These are phyloP conservation scores for Ophiostoma perfectum DNA, from an alignment of 2,329 filamentous ascomycete genomes.

Conservation along the genomic window DNA sequence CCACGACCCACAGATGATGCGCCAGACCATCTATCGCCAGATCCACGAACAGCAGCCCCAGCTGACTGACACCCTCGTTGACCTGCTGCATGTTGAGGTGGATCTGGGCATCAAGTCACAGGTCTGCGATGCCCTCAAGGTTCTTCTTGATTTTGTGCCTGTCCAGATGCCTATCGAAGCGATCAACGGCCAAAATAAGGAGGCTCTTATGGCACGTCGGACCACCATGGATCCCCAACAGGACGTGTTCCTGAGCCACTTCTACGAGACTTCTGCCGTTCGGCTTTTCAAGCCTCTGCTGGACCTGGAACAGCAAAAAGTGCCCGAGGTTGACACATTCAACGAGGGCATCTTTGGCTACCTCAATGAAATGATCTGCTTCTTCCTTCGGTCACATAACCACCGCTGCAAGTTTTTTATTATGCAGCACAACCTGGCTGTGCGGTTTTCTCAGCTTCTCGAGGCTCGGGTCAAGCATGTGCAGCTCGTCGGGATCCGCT, in stretches of 20 bases:
- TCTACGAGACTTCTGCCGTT: conserved; percentile 82
- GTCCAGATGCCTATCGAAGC: conserved; percentile 40
- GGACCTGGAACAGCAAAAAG: conserved; percentile 64
- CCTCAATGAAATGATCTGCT: conserved; percentile 86
- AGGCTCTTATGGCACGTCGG: conserved; percentile 35
- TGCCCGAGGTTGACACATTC: conserved; percentile 69
- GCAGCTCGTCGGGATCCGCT: conserved; percentile 85
- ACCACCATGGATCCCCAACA: conserved; percentile 63
- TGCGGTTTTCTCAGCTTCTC: conserved; percentile 76
- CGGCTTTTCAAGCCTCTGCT: conserved; percentile 83
- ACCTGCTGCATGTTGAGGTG: conserved; percentile 81
- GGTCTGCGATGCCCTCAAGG: conserved; percentile 90
- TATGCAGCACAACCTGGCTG: conserved; percentile 68
- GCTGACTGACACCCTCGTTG: conserved; percentile 86
- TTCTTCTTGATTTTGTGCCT: conserved; percentile 71
- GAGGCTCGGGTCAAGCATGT: conserved; percentile 83
- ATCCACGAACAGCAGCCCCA: conserved; percentile 80
- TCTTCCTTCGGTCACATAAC: conserved; percentile 85
- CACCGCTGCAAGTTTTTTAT: conserved; percentile 86
- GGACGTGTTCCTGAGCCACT: conserved; percentile 76
- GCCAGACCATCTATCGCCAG: conserved; percentile 86
- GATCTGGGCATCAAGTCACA: conserved; percentile 94
- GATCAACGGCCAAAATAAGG: conserved; percentile 42
- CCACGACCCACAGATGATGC: conserved; percentile 90
- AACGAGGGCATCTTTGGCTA: conserved; percentile 89